phyloP scores from a whole-genome alignment of 805 yeast species.

The Alloascoidea hylecoeti region DNA sequence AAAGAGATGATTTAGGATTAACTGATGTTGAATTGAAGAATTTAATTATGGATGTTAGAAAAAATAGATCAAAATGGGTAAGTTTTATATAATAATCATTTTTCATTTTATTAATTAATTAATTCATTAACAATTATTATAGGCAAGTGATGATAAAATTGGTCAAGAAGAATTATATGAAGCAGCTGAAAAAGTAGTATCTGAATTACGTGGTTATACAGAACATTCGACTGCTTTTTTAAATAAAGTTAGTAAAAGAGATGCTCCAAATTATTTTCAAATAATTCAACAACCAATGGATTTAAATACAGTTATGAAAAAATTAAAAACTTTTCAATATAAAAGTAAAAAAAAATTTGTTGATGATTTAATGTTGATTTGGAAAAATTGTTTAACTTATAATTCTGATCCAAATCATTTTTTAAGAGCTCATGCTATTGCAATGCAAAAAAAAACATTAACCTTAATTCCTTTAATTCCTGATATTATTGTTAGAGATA shows the following conservation, averaged over 20 bases:
- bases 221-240: slow-evolving; percentile 95
- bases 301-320: slow-evolving; percentile 84
- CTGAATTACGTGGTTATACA: slow-evolving; percentile 80
- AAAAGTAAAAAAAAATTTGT: slow-evolving; percentile 79
- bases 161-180: slow-evolving; percentile 98
- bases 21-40: slow-evolving; percentile 77
- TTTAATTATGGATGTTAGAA: slow-evolving; percentile 82
- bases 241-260: slow-evolving; percentile 92
- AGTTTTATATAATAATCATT: background rate
- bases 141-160: slow-evolving; percentile 77
- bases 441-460: slow-evolving; percentile 86
- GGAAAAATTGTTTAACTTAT: slow-evolving; percentile 88
- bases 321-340: slow-evolving; percentile 71
- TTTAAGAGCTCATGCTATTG: slow-evolving; percentile 79
- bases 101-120: background rate
- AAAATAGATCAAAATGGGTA: slow-evolving; percentile 87
- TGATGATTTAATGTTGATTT: slow-evolving; percentile 88
- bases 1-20: slow-evolving; percentile 56
- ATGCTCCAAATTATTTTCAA: slow-evolving; percentile 92
- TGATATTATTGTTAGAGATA: slow-evolving; percentile 59
- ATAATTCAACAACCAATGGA: slow-evolving; percentile 94
- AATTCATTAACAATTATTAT: background rate
- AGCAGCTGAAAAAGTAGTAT: slow-evolving; percentile 90
- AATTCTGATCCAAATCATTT: slow-evolving; percentile 93
- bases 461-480: slow-evolving; percentile 77